Conservation (phyloP, 192 early-diverging fungal genomes). For the Allomyces macrogynus region DNA sequence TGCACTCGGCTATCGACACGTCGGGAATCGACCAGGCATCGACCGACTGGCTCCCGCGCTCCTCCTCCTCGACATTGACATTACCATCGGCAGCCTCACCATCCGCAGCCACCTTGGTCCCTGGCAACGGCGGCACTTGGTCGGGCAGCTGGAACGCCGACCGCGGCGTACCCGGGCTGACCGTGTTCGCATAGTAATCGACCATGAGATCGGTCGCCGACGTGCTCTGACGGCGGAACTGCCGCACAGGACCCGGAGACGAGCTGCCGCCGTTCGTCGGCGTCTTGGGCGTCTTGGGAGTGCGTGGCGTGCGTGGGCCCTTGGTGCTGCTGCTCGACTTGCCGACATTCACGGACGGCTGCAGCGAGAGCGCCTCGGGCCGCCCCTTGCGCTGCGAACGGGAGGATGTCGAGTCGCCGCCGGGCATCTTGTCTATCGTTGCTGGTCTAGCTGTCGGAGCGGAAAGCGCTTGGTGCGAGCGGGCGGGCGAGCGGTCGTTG, state of each 20-base stretch:
- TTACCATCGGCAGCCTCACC: neutral
- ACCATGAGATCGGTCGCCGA: neutral
- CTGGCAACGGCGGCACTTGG: neutral
- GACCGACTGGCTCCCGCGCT: neutral
- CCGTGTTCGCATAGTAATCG: neutral
- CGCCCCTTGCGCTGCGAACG: neutral
- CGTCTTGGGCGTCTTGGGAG: neutral
- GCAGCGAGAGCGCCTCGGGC: neutral
- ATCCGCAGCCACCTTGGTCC: neutral
- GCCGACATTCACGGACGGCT: neutral
- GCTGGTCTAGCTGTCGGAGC: too few species aligned
- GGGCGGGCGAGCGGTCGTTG: too few species aligned
- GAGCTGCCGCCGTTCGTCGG: neutral
- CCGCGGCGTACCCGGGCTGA: neutral
- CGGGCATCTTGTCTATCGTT: too few species aligned
- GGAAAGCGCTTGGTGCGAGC: too few species aligned
- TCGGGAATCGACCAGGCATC: neutral
- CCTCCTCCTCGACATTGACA: neutral
- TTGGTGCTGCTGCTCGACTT: neutral
- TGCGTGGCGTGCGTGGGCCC: neutral
- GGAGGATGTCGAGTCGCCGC: too few species aligned
- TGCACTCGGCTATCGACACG: neutral
- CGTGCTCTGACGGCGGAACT: neutral
- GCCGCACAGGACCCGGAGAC: neutral
- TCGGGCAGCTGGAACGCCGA: neutral